Base-by-base conservation (phyloP, 139 green algal species). In the Zygnema cylindricum region DNA sequence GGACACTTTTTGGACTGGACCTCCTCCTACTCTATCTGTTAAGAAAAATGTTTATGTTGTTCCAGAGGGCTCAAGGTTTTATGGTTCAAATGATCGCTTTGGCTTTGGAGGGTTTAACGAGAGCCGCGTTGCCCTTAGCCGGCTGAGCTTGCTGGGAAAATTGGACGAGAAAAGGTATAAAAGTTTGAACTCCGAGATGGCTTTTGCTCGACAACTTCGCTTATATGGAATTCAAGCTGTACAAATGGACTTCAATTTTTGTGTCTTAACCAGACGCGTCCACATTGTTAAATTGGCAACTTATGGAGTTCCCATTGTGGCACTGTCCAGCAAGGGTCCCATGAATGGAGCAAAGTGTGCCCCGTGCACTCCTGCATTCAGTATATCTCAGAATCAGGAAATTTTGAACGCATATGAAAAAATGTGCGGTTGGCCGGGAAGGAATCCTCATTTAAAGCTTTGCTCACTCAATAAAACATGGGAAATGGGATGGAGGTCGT, bases 311-410 rank as follows among this genome's bases (percentile, higher is more conserved):
- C 86, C 79, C 25, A 78, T 91, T 3, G 71, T 55, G 0, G 30
- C 79, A 21, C 36, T 91, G 2, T 33, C n/a, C 23, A 71, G 81
- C 38, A 25, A 30, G 1, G 79, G 36, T 69, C 30, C 43, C 22
- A 63, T 91, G 38, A 91, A 91, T 41, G 86, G 86, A 36, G 86
- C 69, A 32, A 89, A 91, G 41, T 91, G 86, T 39, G 25, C 49
- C 22, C 86, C 86, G 11, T 91, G 86, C 81, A 69, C 30, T 1
- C 81, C 81, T 1, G 1, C 23, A 25, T 16, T 16, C 35, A 79
- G 33, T 2, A 54, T n/a, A 41, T 35, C 76, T 21, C 2, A 88
- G 78, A 23, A 63, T n/a, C 16, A 86, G 81, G 42, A 43, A 11
- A 43, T 85, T 25, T 11, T 77, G 3, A 7, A 54, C 7, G 3